Evolutionary conservation across 257 asterid genomes (phyloP).

Genomic region (Solanum chilense): DNA sequence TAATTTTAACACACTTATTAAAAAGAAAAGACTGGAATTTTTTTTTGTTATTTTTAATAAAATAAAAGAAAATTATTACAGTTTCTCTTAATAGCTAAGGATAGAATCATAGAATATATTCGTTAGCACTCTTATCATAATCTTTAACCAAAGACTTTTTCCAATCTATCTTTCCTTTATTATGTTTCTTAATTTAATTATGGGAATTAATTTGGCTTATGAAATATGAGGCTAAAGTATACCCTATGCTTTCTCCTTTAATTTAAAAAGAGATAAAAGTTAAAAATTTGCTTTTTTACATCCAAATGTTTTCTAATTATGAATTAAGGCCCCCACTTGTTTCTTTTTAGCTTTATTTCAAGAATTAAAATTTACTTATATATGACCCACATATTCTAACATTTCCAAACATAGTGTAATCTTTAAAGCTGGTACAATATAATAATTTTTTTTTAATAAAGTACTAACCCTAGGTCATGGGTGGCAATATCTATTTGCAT

Average conservation of each 20-base stretch:
- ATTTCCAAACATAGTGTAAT: slow-evolving; percentile 15
- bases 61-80: neutral
- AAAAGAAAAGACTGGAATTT: neutral
- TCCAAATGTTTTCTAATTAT: neutral
- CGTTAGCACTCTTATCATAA: slow-evolving; percentile 1
- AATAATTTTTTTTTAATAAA: neutral
- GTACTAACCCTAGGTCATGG: neutral
- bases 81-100: neutral
- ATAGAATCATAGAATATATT: neutral
- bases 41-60: neutral
- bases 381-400: neutral
- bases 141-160: neutral
- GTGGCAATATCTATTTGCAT: neutral
- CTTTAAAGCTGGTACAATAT: neutral
- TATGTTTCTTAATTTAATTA: neutral
- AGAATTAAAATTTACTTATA: neutral
- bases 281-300: neutral
- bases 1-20: neutral
- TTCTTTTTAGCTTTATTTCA: neutral
- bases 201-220: neutral
- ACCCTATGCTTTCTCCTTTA: neutral
- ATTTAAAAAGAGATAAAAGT: neutral
- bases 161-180: neutral
- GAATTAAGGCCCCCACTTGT: slow-evolving; percentile 2
- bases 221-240: neutral